phyloP scores from a whole-genome alignment of 208 protist species.

The Leishmania amazonensis region DNA sequence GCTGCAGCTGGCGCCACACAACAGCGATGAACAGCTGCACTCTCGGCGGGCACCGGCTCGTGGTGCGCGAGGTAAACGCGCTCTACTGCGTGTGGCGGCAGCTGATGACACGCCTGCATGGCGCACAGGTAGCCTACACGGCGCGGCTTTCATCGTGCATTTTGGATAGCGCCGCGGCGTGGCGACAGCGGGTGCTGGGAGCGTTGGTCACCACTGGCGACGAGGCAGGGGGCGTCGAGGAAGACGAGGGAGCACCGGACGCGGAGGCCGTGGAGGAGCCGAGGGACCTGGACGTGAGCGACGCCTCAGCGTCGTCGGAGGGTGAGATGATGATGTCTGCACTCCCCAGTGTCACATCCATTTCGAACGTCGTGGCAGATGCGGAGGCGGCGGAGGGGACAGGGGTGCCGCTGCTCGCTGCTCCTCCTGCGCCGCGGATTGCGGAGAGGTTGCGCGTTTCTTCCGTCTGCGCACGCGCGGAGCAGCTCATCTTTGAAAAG shows the following conservation, averaged over 20 bases:
- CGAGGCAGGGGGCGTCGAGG: neutral
- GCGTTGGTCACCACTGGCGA: neutral
- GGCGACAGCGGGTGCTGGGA: conserved; percentile 14
- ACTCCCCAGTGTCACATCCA: conserved; percentile 12
- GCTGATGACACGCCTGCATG: conserved; percentile 26
- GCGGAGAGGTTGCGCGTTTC: conserved; percentile 11
- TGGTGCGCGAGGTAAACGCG: conserved; percentile 18
- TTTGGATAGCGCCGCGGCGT: conserved; percentile 19
- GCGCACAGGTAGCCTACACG: conserved; percentile 21
- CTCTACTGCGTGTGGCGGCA: conserved; percentile 29
- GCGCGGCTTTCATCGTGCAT: conserved; percentile 26
- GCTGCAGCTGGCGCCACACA: conserved; percentile 1
- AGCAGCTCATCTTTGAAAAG: conserved; percentile 33
- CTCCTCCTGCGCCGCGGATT: neutral
- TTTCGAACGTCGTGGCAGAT: conserved; percentile 11
- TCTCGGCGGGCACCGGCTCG: conserved; percentile 18
- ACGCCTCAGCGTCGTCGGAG: conserved; percentile 18
- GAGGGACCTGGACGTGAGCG: neutral
- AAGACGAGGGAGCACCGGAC: neutral
- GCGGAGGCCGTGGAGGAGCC: conserved; percentile 6
- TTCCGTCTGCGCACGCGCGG: conserved; percentile 20
- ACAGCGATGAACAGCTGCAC: conserved; percentile 5
- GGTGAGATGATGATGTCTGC: conserved; percentile 23
- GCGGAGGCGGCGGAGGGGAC: neutral
- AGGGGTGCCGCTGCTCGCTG: neutral